These are phyloP conservation scores for Phallus indusiatus DNA, from an alignment of 768 basidiomycete genomes.

Conservation along the genomic window DNA sequence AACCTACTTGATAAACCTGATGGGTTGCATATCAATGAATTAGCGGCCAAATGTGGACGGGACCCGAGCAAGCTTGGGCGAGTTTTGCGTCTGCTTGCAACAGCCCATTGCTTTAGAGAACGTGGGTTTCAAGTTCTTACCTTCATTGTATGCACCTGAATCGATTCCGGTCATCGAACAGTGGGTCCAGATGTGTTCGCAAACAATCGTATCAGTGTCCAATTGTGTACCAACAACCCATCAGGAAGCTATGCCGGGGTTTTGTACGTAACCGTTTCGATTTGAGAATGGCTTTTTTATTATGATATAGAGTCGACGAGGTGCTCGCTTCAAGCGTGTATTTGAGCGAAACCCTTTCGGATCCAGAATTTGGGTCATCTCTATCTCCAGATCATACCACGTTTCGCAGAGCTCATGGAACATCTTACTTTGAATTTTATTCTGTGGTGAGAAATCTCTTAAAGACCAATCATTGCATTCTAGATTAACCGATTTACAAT, in stretches of 20 bases:
- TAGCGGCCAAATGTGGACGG: constrained; percentile 23
- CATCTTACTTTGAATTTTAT: not conserved
- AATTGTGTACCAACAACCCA: constrained; percentile 24
- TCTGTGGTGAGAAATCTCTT: not conserved
- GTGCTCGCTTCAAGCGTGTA: constrained; percentile 20
- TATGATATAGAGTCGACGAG: constrained; percentile 8
- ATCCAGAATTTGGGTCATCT: constrained; percentile 20
- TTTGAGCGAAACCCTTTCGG: constrained; percentile 22
- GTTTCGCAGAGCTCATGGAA: not conserved
- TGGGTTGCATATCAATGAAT: constrained; percentile 27
- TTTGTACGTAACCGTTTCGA: constrained; percentile 16
- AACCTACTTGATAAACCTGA: constrained; percentile 25
- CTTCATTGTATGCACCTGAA: too few relatives aligned
- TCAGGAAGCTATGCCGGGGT: constrained; percentile 18
- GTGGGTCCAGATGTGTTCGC: constrained; percentile 29
- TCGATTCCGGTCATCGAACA: constrained; percentile 9
- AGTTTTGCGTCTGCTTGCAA: constrained; percentile 30
- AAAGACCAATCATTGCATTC: not conserved
- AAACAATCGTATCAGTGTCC: constrained; percentile 32
- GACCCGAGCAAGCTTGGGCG: constrained; percentile 29
- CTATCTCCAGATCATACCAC: constrained; percentile 10
- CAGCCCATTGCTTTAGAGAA: constrained; percentile 33
- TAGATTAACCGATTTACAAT: too few relatives aligned
- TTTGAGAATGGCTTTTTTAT: not conserved
- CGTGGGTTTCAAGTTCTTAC: constrained; percentile 16